Base-by-base conservation (phyloP, 2,329 filamentous ascomycete species). In the Calonectria ilicicola region DNA sequence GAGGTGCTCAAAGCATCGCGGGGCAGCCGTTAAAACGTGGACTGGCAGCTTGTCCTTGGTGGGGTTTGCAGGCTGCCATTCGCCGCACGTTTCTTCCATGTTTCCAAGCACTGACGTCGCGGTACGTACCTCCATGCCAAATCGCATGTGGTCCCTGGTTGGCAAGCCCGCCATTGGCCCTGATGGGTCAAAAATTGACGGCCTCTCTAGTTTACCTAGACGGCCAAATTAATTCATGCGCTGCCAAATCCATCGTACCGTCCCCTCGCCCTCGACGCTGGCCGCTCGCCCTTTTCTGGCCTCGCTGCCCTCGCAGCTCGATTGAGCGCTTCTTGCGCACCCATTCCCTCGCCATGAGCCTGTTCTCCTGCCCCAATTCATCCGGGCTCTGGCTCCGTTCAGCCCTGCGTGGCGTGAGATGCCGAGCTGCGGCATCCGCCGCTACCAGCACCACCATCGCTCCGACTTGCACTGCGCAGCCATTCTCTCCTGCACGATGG, bases 331-430 rank as follows among this genome's bases (percentile, higher is more conserved):
- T 68, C 35, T 47, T 74, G 78, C 78, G 79, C 77, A 75, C 67
- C 62, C 56, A 40, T 69, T 69, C 66, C 35, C 44, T 74, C 74
- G 73, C 68, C 62, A 82, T 82, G 81, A 82, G 79, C 62, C 73
- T 79, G 58, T 78, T 81, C 65, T 74, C 68, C 29, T 80, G 77
- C 62, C 78, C 78, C 70, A 78, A 80, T 76, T 80, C 80, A 63
- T 79, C 81, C 44, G 77, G 81, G 72, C 74, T 80, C 67, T 74
- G 83, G 72, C 69, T 83, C 72, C 78, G 81, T 51, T 72, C 74
- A 46, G 79, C 77, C 70, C 76, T 80, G 10, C 78, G 81, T 29
- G 76, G 76, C 65, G 69, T 80, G 69, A 75, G 74, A 42, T 77
- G 69, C 44, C 74, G 74, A 62, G 73, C 73, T 5, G 67, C 40